Conservation (phyloP, 1,139 yeast genomes). For the Scheffersomyces parashehatae region DNA sequence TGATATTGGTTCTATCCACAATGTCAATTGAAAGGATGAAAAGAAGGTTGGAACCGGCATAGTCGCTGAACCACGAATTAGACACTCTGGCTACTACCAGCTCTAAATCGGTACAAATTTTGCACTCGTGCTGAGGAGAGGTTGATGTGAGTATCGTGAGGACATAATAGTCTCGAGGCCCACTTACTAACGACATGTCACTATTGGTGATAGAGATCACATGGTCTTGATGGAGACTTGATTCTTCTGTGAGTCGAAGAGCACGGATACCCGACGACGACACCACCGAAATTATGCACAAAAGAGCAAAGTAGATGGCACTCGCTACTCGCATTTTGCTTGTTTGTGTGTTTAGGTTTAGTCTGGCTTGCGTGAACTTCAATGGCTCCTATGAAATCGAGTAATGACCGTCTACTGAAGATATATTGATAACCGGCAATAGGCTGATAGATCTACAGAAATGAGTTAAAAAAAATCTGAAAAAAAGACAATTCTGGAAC, state of each 20-base stretch:
- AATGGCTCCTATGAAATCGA: not conserved
- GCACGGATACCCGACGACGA: not conserved
- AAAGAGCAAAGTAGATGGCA: not conserved
- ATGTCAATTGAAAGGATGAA: slow-evolving; percentile 54
- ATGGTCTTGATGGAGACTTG: slow-evolving; percentile 17
- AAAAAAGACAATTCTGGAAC: too few species aligned
- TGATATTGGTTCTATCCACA: slow-evolving; percentile 34
- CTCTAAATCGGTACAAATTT: slow-evolving; percentile 40
- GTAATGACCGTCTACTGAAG: too few species aligned
- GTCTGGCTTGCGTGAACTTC: not conserved
- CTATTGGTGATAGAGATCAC: slow-evolving; percentile 33
- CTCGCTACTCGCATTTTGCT: not conserved
- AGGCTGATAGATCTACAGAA: too few species aligned
- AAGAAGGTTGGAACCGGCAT: slow-evolving; percentile 36
- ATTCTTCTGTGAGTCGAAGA: slow-evolving; percentile 10
- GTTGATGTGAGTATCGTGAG: slow-evolving; percentile 48
- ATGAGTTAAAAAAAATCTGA: too few species aligned
- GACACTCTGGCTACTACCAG: slow-evolving; percentile 42
- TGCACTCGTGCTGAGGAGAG: slow-evolving; percentile 37
- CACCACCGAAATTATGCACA: not conserved
- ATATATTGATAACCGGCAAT: too few species aligned
- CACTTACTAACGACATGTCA: slow-evolving; percentile 32
- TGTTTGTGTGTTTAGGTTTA: not conserved
- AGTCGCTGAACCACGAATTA: slow-evolving; percentile 42
- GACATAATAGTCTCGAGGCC: slow-evolving; percentile 41